Base-by-base conservation (phyloP, 441 rosid genomes). In the Melastoma candidum region DNA sequence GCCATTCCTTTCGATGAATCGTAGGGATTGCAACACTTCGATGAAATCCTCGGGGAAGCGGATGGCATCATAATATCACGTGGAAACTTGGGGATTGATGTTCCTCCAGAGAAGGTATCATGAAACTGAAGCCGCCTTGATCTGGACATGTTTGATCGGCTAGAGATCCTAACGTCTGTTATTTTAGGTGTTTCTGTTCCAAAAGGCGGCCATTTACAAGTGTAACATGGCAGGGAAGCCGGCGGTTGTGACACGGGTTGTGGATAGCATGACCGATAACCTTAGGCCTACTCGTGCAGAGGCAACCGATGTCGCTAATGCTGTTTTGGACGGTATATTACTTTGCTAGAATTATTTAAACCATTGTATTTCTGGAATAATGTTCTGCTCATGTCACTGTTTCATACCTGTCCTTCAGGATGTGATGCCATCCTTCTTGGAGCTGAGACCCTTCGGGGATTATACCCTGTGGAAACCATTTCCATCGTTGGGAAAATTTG, bases 401-500 rank as follows among this genome's bases (percentile, higher is more conserved):
- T 52, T 22, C n/a, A 3, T 7, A 1, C 36, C 26, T 9, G 55
- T 27, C 17, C 14, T 58, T 49, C 61, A 75, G 77, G 80, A 49
- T 49, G 73, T 65, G 83, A 80, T 68, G 83, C 74, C 44, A 69
- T 77, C 52, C 64, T 80, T 45, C 65, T 77, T 11, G 83, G 86
- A 27, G 85, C 83, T 3, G 83, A 80, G 69, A 80, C 85, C 48
- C 61, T 77, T 51, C 60, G 75, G 7, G 85, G 85, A 47, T 54
- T 77, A 47, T 80, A 80, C 54, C 82, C 85, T 11, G 67, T 77
- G n/a, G 85, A 80, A 48, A 69, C 79, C 11, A 72, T 80, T 49
- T 68, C 69, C 2, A 73, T 54, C 41, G 82, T 77, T 14, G 77
- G 85, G 24, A 80, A 68, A 70, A 77, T 80, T 52, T 77, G 82